These are phyloP conservation scores for Mucor irregularis DNA, from an alignment of 371 early-diverging fungal species.

Conservation along the genomic window DNA sequence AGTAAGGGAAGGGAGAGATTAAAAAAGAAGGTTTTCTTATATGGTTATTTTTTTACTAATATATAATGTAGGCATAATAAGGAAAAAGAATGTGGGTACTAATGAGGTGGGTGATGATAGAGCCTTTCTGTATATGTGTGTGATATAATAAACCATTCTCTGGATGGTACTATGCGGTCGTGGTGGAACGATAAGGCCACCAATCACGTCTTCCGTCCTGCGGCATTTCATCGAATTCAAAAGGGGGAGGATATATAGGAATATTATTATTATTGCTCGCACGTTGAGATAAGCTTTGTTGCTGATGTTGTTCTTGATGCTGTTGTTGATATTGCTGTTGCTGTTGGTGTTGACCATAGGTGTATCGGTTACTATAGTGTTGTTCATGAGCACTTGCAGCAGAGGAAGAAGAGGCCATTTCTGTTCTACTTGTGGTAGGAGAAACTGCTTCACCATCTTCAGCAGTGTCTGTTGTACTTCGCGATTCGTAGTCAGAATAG, in stretches of 20 bases:
- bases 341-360: not conserved
- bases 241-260: constrained; percentile 9
- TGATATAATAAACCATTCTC: no score
- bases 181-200: constrained; percentile 27
- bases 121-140: no score
- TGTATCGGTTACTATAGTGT: not conserved
- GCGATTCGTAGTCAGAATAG: constrained; percentile 33
- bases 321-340: not conserved
- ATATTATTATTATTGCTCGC: not conserved
- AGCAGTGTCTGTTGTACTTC: constrained; percentile 27
- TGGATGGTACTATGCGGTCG: constrained; percentile 14
- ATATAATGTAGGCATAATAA: no score
- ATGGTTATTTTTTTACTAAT: no score
- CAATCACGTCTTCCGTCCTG: constrained; percentile 16
- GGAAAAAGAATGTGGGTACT: no score
- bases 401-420: constrained; percentile 4
- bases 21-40: no score
- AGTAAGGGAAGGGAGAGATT: no score
- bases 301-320: constrained; percentile 1
- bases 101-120: no score
- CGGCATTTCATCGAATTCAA: constrained; percentile 17
- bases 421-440: constrained; percentile 7
- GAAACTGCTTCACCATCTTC: constrained; percentile 14
- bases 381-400: not conserved
- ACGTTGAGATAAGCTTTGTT: not conserved